Evolutionary conservation across 352 stramenopile genomes (phyloP), one percentile per base, ranked within the genome.

Genomic region (Pythium graminicola): DNA sequence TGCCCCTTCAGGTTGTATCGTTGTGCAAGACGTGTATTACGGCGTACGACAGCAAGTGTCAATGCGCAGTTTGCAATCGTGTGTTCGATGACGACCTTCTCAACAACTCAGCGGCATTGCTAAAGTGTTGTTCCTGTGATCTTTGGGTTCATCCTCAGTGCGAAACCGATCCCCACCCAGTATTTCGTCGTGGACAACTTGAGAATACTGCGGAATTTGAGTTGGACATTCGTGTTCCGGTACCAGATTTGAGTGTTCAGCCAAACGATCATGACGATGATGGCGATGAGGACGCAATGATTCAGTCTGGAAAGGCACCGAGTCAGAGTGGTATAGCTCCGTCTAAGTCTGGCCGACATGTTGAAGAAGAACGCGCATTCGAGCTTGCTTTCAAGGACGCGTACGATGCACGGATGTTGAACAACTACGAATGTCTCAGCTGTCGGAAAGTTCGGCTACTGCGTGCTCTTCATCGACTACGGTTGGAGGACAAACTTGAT

Each of bases 361-460:
- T 73, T 16, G 83, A 94, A 53, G 84, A 95, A 64, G 73, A 75
- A 16, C 69, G 74, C 24, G 75, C 84, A 6, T 69, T 65, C 17
- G 60, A 54, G 1, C 51, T 95, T 27, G 69, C 47, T 14, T 95
- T 95, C 72, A 67, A 67, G 39, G 32, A 67, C 10, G 48, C 57
- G 1, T 94, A 94, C 44, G 77, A 94, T 47, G 62, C 78, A 0
- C 83, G 84, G 24, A 48, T 73, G 0, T 35, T 91, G 26, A 68
- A 91, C 55, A 86, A 92, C 39, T 95, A 91, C 40, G 81, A 95
- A 58, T 95, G 84, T 53, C 47, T 83, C n/a, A 82, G 72, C 1
- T 94, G 84, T 49, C 77, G 84, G 4, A 87, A 90, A 40, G 54
- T 85, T 4, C 74, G 78, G 6, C 82, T 91, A 67, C 69, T 92